Base-by-base conservation (phyloP, 176 grass and related monocot genomes). In the Carex myosuroides region DNA sequence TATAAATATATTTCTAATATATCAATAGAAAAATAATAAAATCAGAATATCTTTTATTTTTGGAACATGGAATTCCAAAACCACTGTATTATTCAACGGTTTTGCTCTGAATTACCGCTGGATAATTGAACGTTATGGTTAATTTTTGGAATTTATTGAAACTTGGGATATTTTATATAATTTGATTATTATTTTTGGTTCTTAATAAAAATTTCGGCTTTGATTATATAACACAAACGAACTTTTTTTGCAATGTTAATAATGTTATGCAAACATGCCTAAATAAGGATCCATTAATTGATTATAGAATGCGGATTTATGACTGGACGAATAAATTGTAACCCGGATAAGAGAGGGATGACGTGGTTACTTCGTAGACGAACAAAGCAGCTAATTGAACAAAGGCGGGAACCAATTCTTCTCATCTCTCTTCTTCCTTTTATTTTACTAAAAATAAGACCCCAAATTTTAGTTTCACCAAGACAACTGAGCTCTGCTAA, bases 401-500 rank as follows among this genome's bases (percentile, higher is more conserved):
- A 54, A 75, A 76, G 72, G 72, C 72, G 72, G 72, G 72, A 76
- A 76, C 29, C 10, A 84, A 35, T 37, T 70, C 50, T 84, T 73
- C 82, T 84, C 66, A 55, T 76, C 48, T 76, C 66, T 72, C 56
- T 84, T 56, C 35, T 84, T 71, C 82, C 59, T 65, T 29, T 58
- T 41, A 70, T 39, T 84, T 35, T 33, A 60, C 76, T 37, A 80
- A 55, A 2, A 64, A 26, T 64, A 64, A 26, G 21, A 26, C 24
- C n/a, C 21, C 21, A 26, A 64, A 64, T 4, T 67, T 32, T 67
- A 16, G 33, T 70, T 44, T 72, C 14, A 69, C 32, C 66, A 33
- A 69, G 66, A 70, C 12, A 74, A 52, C 44, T 52, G 70, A 76
- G 48, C 11, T 30, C 33, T 20, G 39, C 46, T 85, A 90, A 96